Evolutionary conservation across 176 grass and related monocot genomes (phyloP).

Genomic region (Oryza nivara): DNA sequence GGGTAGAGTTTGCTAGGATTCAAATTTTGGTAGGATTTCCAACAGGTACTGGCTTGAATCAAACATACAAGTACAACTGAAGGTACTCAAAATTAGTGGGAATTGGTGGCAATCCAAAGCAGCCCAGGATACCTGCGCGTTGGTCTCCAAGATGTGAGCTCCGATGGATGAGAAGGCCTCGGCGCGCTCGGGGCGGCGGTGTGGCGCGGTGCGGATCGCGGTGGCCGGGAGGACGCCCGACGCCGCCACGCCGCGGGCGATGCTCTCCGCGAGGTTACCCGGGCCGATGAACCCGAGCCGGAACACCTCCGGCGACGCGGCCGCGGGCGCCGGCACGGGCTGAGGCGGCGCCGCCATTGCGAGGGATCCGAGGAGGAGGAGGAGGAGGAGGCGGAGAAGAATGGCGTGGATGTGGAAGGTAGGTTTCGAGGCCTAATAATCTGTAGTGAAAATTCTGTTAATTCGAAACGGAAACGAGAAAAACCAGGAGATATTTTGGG

Average conservation of each 20-base stretch:
- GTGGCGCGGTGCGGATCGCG: slow-evolving; percentile 78
- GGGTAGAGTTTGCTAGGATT: no score
- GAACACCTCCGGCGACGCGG: slow-evolving; percentile 42
- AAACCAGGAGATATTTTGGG: neutral
- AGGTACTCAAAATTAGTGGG: neutral
- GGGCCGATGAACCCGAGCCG: slow-evolving; percentile 79
- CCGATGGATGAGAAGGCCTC: slow-evolving; percentile 70
- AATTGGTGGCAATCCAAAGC: no score
- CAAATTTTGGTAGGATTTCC: neutral
- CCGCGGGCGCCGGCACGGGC: slow-evolving; percentile 21
- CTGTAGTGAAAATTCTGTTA: neutral
- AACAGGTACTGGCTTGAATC: neutral
- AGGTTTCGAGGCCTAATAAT: neutral
- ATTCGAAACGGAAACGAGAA: neutral
- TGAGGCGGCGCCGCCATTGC: slow-evolving; percentile 59
- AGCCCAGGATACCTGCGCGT: slow-evolving; percentile 54
- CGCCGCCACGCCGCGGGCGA: slow-evolving; percentile 73
- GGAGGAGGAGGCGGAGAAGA: neutral
- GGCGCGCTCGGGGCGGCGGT: slow-evolving; percentile 68
- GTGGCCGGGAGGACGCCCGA: slow-evolving; percentile 71
- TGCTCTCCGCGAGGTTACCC: slow-evolving; percentile 95
- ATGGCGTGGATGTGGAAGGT: neutral
- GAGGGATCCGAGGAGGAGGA: neutral
- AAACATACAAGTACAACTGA: neutral
- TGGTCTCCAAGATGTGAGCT: slow-evolving; percentile 64